Evolutionary conservation across 1,284 basidiomycete species (phyloP).

Genomic region (Sphaerobolus stellatus): DNA sequence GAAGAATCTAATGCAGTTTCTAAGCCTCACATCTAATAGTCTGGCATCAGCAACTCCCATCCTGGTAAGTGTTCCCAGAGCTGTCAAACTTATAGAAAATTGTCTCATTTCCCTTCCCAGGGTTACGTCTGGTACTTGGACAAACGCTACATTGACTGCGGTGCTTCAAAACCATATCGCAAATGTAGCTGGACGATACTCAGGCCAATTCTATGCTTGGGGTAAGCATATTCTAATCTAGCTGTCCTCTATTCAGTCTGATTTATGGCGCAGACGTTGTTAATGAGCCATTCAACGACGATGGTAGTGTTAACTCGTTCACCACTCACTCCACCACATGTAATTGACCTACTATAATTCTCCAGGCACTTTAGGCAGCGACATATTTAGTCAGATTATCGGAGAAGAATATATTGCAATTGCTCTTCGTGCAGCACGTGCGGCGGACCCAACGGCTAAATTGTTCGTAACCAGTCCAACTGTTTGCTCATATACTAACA

Average conservation of each 20-base stretch:
- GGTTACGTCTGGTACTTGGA: slow-evolving; percentile 2
- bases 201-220: slow-evolving; percentile 46
- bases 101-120: slow-evolving; percentile 13
- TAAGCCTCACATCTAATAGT: slow-evolving; percentile 44
- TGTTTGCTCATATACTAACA: neutral
- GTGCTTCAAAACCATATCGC: slow-evolving; percentile 40
- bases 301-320: slow-evolving; percentile 29
- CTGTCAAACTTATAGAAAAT: neutral
- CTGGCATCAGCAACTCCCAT: slow-evolving; percentile 53
- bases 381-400: slow-evolving; percentile 49
- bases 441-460: slow-evolving; percentile 39
- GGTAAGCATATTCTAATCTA: slow-evolving; percentile 34
- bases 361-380: slow-evolving; percentile 44
- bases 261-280: slow-evolving; percentile 9
- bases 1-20: neutral
- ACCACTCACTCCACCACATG: neutral
- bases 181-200: slow-evolving; percentile 48
- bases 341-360: neutral
- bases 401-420: slow-evolving; percentile 34
- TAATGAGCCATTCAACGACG: slow-evolving; percentile 56
- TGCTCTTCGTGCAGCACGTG: slow-evolving; percentile 34
- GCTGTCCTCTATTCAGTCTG: slow-evolving; percentile 20
- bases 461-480: slow-evolving; percentile 11
- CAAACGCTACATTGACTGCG: slow-evolving; percentile 4
- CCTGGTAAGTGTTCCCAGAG: slow-evolving; percentile 25